These are phyloP conservation scores for Bryum argenteum DNA, from an alignment of 225 moss, liverwort and hornwort species.

Conservation along the genomic window DNA sequence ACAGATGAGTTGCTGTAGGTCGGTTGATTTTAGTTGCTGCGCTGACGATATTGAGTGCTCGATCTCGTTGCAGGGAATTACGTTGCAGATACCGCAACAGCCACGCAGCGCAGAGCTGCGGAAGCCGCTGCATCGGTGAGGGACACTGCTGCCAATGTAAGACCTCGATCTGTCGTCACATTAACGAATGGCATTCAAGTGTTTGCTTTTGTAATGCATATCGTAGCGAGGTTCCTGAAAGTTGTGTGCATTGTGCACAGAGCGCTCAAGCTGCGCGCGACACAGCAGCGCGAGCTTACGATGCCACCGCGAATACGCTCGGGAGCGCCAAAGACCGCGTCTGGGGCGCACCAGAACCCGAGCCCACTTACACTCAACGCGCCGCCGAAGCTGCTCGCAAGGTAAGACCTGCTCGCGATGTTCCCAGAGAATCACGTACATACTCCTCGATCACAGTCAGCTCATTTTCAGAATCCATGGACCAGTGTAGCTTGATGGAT, in stretches of 20 bases:
- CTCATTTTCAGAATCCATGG: too few relatives aligned
- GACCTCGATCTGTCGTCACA: not conserved
- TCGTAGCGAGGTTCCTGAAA: not conserved
- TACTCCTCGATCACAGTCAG: not conserved
- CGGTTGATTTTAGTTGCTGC: too few relatives aligned
- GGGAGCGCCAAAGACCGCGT: constrained; percentile 33
- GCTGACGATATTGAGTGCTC: not conserved
- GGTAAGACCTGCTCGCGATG: constrained; percentile 17
- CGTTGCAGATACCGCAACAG: constrained; percentile 21
- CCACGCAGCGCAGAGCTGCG: constrained; percentile 29
- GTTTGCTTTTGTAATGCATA: not conserved
- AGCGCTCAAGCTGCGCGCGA: constrained; percentile 38
- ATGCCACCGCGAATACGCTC: constrained; percentile 31
- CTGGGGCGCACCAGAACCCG: constrained; percentile 29
- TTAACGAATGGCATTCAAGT: not conserved
- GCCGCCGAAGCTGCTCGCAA: constrained; percentile 39
- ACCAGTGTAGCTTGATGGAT: too few relatives aligned
- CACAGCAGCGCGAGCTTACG: constrained; percentile 34
- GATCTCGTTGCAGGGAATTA: constrained; percentile 39
- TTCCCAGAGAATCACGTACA: not conserved
- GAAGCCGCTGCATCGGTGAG: constrained; percentile 35
- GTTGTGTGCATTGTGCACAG: constrained; percentile 15
- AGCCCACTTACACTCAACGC: constrained; percentile 41
- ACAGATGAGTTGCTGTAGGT: not conserved
- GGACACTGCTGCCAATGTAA: constrained; percentile 36